Base-by-base conservation (phyloP, 495 filamentous ascomycete species). In the Collariella sp. region DNA sequence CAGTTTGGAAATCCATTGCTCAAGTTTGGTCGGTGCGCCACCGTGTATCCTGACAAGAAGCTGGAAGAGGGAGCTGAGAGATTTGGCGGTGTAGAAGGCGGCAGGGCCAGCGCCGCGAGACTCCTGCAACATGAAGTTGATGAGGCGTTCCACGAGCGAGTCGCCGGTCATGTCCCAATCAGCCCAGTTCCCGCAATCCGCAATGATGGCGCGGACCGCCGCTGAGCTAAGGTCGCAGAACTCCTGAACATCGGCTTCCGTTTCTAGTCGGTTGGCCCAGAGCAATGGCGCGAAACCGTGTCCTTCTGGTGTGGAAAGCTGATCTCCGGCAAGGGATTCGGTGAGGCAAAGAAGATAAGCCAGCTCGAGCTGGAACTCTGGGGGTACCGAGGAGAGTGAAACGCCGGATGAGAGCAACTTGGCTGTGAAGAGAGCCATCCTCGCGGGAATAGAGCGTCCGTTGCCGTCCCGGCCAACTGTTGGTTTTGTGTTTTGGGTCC, bases 361-460 rank as follows among this genome's bases (percentile, higher is more conserved):
- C 2, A 77, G 54, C 20, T 77, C 72, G 9, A 65, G 57, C 43
- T 65, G 69, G 13, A 66, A 56, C 18, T 62, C 52, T 15, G 60
- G 33, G 0, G 72, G 65, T 0, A 75, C 26, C 0, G 58, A 44
- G 10, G 67, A 40, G 7, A 73, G 22, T 7, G 65, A 41, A 9
- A 72, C 56, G 0, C 61, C 62, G 10, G 64, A 60, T 0, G 61
- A 66, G 13, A 91, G 54, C 12, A 90, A 61, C 46, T 72, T 76
- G 13, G 75, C 70, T 0, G 79, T 77, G 67, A 87, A 95, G 40
- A 80, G 67, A 16, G 83, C 79, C 71, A 94, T 83, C 46, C 93
- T 76, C 29, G 91, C 79, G 16, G 87, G 81, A 49, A 79, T 72
- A 1, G 89, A 89, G 19, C 80, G 81, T 1, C 86, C 87, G 46